Evolutionary conservation across 345 rosid genomes (phyloP), one percentile per base, ranked within the genome.

Genomic region (Durio zibethinus): DNA sequence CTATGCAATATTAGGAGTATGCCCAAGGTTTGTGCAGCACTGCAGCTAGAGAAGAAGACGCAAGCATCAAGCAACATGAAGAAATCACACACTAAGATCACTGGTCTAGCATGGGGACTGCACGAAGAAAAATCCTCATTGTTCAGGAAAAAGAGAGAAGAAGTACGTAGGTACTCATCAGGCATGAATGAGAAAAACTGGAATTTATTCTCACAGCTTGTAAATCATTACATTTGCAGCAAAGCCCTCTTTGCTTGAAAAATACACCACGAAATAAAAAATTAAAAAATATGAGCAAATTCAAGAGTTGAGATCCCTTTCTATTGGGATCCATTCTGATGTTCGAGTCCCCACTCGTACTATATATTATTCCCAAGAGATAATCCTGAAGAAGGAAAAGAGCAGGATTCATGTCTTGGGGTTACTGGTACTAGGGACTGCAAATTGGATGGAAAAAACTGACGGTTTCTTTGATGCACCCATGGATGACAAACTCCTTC

Each of bases 191-290:
- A 27, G 2, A 12, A 59, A 59, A 59, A 25, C 66, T 29, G n/a
- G 9, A 61, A 12, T 27, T 29, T 38, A n/a, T n/a, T 42, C 50
- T 66, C 50, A 35, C 25, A 69, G 20, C n/a, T 43, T 43, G n/a
- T 23, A 69, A 10, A 40, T 12, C 38, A 20, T 50, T 25, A 74
- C 68, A 52, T 14, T 29, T 72, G 42, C 36, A 59, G 75, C 75
- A 79, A 72, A 71, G 76, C 25, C 33, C 50, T 38, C 75, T 78
- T 56, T 27, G 81, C 80, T 27, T 12, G 35, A 53, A 47, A 10
- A 21, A 50, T 66, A 65, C 65, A 43, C 21, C 1, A 38, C 40
- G 12, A 71, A 29, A 10, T 36, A 36, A 7, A 45, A 73, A 54
- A 63, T 27, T 38, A 50, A 20, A 66, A n/a, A 38, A 33, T 6